phyloP scores from a whole-genome alignment of 345 rosid genomes.

The Corchorus olitorius region DNA sequence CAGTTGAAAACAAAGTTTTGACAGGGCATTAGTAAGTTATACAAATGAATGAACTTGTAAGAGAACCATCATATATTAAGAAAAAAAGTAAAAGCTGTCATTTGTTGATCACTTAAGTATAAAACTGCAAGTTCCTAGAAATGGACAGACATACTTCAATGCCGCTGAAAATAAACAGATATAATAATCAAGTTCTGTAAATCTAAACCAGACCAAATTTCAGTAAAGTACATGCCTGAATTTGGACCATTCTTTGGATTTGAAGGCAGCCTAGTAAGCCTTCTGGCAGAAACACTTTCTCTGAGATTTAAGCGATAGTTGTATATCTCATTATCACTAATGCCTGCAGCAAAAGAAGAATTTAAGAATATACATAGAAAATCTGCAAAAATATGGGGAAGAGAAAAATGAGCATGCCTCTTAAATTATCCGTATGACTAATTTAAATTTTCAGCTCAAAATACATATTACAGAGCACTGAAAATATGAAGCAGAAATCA shows the following conservation, averaged over 20 bases:
- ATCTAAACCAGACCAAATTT: slow-evolving; percentile 5
- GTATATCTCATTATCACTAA: slow-evolving; percentile 55
- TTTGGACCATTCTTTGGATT: slow-evolving; percentile 64
- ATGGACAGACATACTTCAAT: no score
- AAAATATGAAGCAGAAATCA: slow-evolving; percentile 1
- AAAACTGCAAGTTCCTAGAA: no score
- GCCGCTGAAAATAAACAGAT: slow-evolving; percentile 45
- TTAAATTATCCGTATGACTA: not conserved
- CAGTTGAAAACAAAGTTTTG: no score
- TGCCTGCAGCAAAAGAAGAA: slow-evolving; percentile 42
- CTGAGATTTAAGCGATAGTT: slow-evolving; percentile 60
- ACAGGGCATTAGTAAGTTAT: no score
- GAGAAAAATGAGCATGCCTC: slow-evolving; percentile 1
- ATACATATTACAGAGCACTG: not conserved
- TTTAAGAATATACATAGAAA: not conserved
- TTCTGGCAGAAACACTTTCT: slow-evolving; percentile 38
- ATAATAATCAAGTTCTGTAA: slow-evolving; percentile 1
- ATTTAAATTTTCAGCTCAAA: not conserved
- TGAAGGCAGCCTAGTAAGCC: slow-evolving; percentile 66
- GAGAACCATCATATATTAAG: no score
- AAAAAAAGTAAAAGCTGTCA: no score
- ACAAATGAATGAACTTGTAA: no score
- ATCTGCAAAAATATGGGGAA: not conserved
- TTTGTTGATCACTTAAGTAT: no score
- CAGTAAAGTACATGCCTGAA: slow-evolving; percentile 58